Conservation (phyloP, 2,329 filamentous ascomycete genomes). For the Epicoccum sorghinum region DNA sequence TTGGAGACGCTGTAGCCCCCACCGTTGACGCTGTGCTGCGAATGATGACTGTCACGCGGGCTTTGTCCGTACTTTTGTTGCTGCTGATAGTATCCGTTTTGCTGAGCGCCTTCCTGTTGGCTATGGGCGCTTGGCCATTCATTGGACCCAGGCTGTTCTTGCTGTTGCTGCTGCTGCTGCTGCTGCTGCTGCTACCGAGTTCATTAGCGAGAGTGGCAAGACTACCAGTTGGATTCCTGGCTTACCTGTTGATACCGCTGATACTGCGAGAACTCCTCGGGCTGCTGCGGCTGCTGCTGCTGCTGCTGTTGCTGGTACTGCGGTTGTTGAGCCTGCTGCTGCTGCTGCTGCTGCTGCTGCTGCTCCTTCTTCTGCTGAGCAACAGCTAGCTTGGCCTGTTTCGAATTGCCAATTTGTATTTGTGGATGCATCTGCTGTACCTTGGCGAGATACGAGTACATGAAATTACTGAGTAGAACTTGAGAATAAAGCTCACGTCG, state of each 20-base stretch:
- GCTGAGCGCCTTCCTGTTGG: conserved; percentile 22
- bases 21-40: conserved; percentile 34
- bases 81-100: conserved; percentile 20
- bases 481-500: conserved; percentile 90
- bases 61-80: conserved; percentile 30
- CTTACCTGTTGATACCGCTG: conserved; percentile 38
- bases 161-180: conserved; percentile 32
- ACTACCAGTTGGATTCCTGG: conserved; percentile 1
- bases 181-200: conserved; percentile 21
- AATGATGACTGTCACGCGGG: conserved; percentile 43
- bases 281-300: conserved; percentile 21
- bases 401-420: conserved; percentile 84
- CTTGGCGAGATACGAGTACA: conserved; percentile 98
- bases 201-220: conserved; percentile 3
- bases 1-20: conserved; percentile 46
- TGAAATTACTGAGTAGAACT: conserved; percentile 96
- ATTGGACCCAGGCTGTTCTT: conserved; percentile 25
- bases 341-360: conserved; percentile 44
- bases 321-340: conserved; percentile 15
- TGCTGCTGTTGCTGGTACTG: conserved; percentile 20
- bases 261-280: conserved; percentile 42
- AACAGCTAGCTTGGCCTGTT: conserved; percentile 68
- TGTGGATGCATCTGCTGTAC: conserved; percentile 99
- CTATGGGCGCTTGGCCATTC: conserved; percentile 30
- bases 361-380: conserved; percentile 53